These are phyloP conservation scores for Termitomyces sp. DNA, from an alignment of 768 basidiomycete species.

Conservation along the genomic window DNA sequence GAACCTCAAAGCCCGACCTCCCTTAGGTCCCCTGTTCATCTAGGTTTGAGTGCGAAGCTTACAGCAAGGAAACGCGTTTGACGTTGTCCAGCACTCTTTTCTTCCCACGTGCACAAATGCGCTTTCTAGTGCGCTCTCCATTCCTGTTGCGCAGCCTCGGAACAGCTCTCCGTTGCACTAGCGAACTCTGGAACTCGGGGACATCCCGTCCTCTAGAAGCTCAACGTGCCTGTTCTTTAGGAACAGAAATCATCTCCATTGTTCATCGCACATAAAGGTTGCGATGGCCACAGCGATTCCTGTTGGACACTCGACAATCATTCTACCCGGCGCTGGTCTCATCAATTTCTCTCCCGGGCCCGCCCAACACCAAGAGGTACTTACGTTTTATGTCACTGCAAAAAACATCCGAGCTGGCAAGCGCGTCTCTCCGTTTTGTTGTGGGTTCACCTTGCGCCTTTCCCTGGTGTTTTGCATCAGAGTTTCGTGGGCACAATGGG, in stretches of 20 bases:
- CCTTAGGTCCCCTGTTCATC: not conserved
- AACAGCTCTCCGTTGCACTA: not conserved
- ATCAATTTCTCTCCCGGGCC: not conserved
- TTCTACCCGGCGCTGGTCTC: not conserved
- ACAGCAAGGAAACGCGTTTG: not conserved
- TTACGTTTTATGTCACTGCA: not conserved
- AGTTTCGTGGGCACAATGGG: not conserved
- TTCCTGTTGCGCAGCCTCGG: not conserved
- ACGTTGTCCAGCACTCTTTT: not conserved
- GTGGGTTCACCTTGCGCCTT: not conserved
- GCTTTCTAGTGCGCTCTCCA: not conserved
- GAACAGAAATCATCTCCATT: not conserved
- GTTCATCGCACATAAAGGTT: constrained; percentile 2
- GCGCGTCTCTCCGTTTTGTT: not conserved
- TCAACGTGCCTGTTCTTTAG: not conserved
- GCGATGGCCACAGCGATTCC: not conserved
- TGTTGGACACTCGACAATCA: not conserved
- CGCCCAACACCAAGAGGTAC: not conserved
- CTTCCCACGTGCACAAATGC: not conserved
- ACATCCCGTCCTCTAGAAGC: not conserved
- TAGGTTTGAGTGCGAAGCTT: not conserved
- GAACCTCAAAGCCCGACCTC: not conserved
- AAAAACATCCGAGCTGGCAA: not conserved
- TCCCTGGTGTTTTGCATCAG: constrained; percentile 1
- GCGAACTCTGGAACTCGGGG: not conserved